Evolutionary conservation across 2,329 filamentous ascomycete species (phyloP), one percentile per base, ranked within the genome.

Genomic region (Pseudocercospora fijiensis): DNA sequence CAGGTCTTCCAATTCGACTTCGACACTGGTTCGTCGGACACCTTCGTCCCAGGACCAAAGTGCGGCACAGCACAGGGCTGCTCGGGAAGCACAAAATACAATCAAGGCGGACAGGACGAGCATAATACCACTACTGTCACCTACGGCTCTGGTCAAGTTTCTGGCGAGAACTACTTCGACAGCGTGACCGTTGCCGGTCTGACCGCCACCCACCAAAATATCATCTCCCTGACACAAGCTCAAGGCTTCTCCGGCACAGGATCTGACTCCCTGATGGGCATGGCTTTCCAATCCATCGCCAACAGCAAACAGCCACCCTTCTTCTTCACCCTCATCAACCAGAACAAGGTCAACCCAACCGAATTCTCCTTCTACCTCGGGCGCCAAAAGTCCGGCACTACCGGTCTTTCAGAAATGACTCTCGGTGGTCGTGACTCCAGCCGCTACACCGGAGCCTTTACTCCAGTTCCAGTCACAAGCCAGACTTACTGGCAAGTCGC

Each of bases 1-100:
- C 65, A 68, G 61, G 51, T 27, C 28, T 68, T 71, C 57, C 65
- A 65, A 41, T 70, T 69, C 57, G 68, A 72, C 62, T 70, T 72
- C 63, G 70, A 92, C 56, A 71, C 70, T 28, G 70, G 70, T 18
- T 63, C 58, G 33, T 64, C 64, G 43, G 70, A 71, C 53, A 66
- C 63, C 10, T 70, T 72, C 61, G 68, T 71, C 28, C 68, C 69
- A 7, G 69, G 68, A 43, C 70, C 70, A 28, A 30, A 56, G 20
- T 70, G 70, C 52, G 67, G 65, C 52, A 58, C 66, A 18, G 56
- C 62, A 22, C 64, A 69, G 27, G 67, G 69, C 24, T 71, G 70
- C 60, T 43, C 58, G 20, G 69, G 67, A 26, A 64, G 52, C 7
- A 68, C 64, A 9, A 66, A 68, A 33, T 70, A 71, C 65, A 61